These are phyloP conservation scores for Thraustochytrium striatum DNA, from an alignment of 352 stramenopile species.

Conservation along the genomic window DNA sequence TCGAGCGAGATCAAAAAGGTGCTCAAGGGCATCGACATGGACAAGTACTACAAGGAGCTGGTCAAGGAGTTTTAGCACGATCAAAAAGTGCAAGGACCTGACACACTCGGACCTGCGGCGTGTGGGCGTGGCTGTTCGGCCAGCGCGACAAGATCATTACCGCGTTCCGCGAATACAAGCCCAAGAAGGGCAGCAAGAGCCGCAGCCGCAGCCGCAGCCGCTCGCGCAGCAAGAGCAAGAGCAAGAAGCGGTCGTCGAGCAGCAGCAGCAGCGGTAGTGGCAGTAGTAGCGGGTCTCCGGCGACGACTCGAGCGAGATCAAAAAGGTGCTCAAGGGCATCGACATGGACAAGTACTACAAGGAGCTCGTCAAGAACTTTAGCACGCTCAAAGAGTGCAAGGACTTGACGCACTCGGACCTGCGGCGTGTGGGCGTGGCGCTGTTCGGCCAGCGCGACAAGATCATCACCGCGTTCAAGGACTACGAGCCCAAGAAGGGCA, in stretches of 20 bases:
- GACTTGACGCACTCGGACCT: slow-evolving; percentile 33
- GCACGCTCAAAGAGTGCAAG: slow-evolving; percentile 40
- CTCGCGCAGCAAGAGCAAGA: slow-evolving; percentile 21
- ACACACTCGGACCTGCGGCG: not conserved
- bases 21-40: not conserved
- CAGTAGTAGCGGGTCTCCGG: too few relatives aligned
- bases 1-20: slow-evolving; percentile 8
- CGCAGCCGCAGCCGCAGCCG: not conserved
- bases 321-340: slow-evolving; percentile 9
- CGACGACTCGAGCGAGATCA: slow-evolving; percentile 23
- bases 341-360: slow-evolving; percentile 24
- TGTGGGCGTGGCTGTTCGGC: not conserved
- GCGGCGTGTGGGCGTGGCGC: not conserved
- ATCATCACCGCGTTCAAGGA: not conserved
- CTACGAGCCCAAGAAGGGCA: not conserved
- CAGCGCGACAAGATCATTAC: slow-evolving; percentile 1
- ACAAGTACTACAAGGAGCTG: not conserved
- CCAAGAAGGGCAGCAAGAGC: not conserved
- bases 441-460: slow-evolving; percentile 37
- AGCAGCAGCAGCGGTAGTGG: not conserved
- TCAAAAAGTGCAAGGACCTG: not conserved
- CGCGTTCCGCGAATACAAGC: not conserved
- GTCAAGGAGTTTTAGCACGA: not conserved
- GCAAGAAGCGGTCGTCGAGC: not conserved
- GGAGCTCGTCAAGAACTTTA: slow-evolving; percentile 25